phyloP scores from a whole-genome alignment of 371 early-diverging fungal genomes.

The Thermomucor indicae-seudaticae region DNA sequence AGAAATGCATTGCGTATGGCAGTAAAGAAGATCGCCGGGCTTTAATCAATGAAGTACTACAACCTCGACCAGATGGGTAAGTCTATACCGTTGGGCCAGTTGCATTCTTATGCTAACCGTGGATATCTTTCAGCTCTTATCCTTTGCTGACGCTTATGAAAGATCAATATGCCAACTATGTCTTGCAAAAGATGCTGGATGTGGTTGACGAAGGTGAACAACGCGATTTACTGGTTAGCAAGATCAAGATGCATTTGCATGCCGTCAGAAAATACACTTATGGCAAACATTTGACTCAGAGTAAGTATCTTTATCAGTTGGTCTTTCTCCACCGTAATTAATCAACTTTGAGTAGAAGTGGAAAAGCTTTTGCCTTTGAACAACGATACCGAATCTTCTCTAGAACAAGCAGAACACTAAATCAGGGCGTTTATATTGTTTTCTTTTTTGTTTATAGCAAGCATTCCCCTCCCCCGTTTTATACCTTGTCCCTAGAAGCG shows the following conservation, averaged over 20 bases:
- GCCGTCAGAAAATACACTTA: slow-evolving; percentile 94
- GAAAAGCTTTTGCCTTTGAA: slow-evolving; percentile 12
- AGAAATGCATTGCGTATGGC: slow-evolving; percentile 88
- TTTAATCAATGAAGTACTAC: slow-evolving; percentile 86
- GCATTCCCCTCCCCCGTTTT: background rate
- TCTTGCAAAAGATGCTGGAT: slow-evolving; percentile 99
- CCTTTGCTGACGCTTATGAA: slow-evolving; percentile 94
- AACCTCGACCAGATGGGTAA: slow-evolving; percentile 66
- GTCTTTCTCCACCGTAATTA: background rate
- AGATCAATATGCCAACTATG: slow-evolving; percentile 99
- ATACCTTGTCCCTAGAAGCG: too few relatives aligned
- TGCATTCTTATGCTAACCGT: background rate
- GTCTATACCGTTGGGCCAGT: background rate
- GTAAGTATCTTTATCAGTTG: slow-evolving; percentile 23
- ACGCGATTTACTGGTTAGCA: slow-evolving; percentile 75
- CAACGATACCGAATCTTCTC: background rate
- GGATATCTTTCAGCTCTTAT: slow-evolving; percentile 48
- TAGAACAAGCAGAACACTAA: too few relatives aligned
- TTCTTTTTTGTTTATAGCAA: background rate
- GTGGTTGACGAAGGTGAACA: slow-evolving; percentile 84
- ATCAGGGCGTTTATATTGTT: background rate
- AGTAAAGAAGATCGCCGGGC: slow-evolving; percentile 62
- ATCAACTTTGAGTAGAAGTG: slow-evolving; percentile 2
- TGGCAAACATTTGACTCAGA: slow-evolving; percentile 93
- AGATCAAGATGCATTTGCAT: slow-evolving; percentile 87